Evolutionary conservation across 164 flowering plant species (phyloP).

Genomic region (Annona squamosa): DNA sequence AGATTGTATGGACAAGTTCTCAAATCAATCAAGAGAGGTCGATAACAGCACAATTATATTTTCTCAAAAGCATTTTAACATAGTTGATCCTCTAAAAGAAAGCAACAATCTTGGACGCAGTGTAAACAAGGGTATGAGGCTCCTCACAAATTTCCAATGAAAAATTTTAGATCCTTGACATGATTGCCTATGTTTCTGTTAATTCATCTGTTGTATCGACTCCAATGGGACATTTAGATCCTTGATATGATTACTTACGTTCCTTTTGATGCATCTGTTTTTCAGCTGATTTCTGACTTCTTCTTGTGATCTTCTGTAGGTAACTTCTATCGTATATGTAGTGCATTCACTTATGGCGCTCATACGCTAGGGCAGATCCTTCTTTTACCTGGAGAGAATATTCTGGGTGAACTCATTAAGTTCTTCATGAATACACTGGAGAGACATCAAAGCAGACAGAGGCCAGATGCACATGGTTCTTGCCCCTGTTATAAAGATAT

Average conservation of each 20-base stretch:
- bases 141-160: not conserved
- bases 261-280: not conserved
- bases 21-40: slow-evolving; percentile 46
- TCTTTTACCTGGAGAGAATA: slow-evolving; percentile 26
- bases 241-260: not conserved
- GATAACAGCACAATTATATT: slow-evolving; percentile 44
- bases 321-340: slow-evolving; percentile 57
- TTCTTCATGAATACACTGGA: slow-evolving; percentile 47
- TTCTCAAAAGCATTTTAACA: slow-evolving; percentile 65
- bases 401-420: slow-evolving; percentile 36
- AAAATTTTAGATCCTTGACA: not conserved
- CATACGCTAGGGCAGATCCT: slow-evolving; percentile 62
- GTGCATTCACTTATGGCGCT: slow-evolving; percentile 74
- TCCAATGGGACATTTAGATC: not conserved
- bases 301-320: slow-evolving; percentile 28
- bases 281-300: not conserved
- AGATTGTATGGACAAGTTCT: slow-evolving; percentile 45
- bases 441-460: slow-evolving; percentile 31
- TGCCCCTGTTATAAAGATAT: slow-evolving; percentile 6
- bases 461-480: slow-evolving; percentile 23
- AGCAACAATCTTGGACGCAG: slow-evolving; percentile 90
- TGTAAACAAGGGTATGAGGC: slow-evolving; percentile 60
- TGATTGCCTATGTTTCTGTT: not conserved
- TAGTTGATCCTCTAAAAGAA: slow-evolving; percentile 76
- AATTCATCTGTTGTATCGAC: too few relatives aligned